Conservation (phyloP, 208 protist species). For the Leishmania tarentolae region DNA sequence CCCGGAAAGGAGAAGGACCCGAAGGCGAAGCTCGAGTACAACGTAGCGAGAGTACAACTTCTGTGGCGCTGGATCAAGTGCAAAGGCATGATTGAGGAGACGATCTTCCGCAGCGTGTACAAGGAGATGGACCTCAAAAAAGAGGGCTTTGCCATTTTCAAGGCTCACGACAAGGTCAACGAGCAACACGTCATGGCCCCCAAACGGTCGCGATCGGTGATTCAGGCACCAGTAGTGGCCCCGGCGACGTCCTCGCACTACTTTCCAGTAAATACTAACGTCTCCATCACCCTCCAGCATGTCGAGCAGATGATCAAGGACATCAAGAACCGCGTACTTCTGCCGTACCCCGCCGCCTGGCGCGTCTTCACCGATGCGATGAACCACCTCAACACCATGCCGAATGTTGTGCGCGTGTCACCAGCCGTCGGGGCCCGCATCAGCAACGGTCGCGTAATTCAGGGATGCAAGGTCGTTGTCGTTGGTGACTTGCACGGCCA, state of each 20-base stretch:
- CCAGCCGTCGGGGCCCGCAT: constrained; percentile 69
- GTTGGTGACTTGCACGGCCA: constrained; percentile 91
- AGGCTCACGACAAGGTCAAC: constrained; percentile 81
- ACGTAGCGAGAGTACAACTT: constrained; percentile 80
- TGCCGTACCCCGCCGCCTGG: constrained; percentile 84
- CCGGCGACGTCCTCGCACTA: constrained; percentile 79
- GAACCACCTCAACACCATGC: constrained; percentile 84
- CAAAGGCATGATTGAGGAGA: constrained; percentile 76
- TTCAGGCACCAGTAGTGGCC: constrained; percentile 66
- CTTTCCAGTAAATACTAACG: constrained; percentile 57
- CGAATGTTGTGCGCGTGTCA: constrained; percentile 79
- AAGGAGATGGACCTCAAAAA: constrained; percentile 91
- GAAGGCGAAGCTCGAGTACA: constrained; percentile 45
- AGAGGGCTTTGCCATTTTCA: constrained; percentile 87
- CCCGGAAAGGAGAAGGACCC: constrained; percentile 28
- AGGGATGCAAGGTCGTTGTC: constrained; percentile 86
- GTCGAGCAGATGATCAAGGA: constrained; percentile 77
- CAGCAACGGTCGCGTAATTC: constrained; percentile 70
- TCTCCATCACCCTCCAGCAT: constrained; percentile 74
- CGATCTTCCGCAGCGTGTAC: constrained; percentile 77
- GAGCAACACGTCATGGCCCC: constrained; percentile 72
- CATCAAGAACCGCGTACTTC: constrained; percentile 63
- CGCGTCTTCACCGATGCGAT: constrained; percentile 85
- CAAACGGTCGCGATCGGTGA: constrained; percentile 72
- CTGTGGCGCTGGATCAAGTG: constrained; percentile 87